Evolutionary conservation across 2,329 filamentous ascomycete genomes (phyloP).

Genomic region (Phaeosphaeriaceae sp.): DNA sequence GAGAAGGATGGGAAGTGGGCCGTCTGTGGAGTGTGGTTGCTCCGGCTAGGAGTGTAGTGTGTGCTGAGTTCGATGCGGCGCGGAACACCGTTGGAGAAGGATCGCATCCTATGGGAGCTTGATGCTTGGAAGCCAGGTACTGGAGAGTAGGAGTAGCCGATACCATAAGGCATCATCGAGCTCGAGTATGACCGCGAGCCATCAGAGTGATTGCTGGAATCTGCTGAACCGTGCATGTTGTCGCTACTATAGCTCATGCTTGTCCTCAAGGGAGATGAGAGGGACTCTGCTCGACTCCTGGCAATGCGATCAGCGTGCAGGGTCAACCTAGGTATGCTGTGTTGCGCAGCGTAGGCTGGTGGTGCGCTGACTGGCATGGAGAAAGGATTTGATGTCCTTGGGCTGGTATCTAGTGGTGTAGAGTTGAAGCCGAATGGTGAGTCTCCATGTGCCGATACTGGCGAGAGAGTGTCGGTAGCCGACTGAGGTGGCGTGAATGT

Average conservation of each 20-base stretch:
- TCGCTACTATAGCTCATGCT: constrained; percentile 55
- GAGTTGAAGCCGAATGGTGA: constrained; percentile 51
- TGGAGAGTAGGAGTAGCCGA: constrained; percentile 49
- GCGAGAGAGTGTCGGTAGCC: constrained; percentile 56
- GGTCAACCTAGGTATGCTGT: constrained; percentile 52
- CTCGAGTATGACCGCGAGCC: constrained; percentile 36
- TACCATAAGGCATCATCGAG: constrained; percentile 48
- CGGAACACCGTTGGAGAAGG: constrained; percentile 48
- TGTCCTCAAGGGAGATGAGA: constrained; percentile 53
- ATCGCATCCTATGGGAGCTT: constrained; percentile 48
- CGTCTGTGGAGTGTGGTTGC: constrained; percentile 47
- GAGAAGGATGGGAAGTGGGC: constrained; percentile 51
- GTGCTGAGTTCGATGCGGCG: constrained; percentile 51
- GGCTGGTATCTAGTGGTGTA: constrained; percentile 43
- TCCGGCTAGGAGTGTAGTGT: constrained; percentile 46
- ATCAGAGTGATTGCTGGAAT: constrained; percentile 32
- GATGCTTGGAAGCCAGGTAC: constrained; percentile 50
- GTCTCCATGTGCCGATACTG: constrained; percentile 51
- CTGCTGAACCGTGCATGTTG: constrained; percentile 31
- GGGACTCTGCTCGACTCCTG: constrained; percentile 51
- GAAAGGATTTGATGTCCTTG: constrained; percentile 50
- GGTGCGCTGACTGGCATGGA: constrained; percentile 42
- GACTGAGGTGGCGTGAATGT: constrained; percentile 66
- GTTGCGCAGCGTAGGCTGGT: constrained; percentile 46
- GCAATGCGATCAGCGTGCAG: constrained; percentile 52